Conservation (phyloP, 2,329 filamentous ascomycete species). For the Aspergillus piperis region DNA sequence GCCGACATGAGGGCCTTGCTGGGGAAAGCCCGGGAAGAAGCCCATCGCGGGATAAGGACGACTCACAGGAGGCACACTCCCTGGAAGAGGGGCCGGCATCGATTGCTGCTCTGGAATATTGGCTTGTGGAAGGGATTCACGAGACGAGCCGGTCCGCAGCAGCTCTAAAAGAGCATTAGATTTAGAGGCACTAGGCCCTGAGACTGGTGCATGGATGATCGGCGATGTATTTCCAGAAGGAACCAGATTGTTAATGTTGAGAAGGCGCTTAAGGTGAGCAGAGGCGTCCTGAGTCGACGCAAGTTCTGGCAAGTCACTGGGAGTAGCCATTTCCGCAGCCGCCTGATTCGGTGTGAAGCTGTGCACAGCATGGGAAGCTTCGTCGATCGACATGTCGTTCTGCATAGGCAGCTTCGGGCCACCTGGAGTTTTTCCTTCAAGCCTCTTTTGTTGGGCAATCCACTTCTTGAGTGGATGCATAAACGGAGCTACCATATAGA, state of each 20-base stretch:
- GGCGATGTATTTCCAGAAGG: constrained; percentile 16
- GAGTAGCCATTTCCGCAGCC: constrained; percentile 25
- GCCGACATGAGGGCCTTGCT: constrained; percentile 29
- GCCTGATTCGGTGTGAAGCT: constrained; percentile 22
- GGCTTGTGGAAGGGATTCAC: constrained; percentile 26
- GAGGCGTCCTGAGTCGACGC: constrained; percentile 47
- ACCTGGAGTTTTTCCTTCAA: constrained; percentile 57
- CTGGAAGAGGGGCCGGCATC: constrained; percentile 55
- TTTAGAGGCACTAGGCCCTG: constrained; percentile 40
- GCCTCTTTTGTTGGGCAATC: constrained; percentile 81
- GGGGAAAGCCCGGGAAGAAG: constrained; percentile 42
- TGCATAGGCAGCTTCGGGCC: constrained; percentile 46
- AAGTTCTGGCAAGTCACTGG: constrained; percentile 46
- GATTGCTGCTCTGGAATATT: constrained; percentile 50
- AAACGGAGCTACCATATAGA: constrained; percentile 98
- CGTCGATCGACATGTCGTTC: constrained; percentile 62
- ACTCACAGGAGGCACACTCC: constrained; percentile 56
- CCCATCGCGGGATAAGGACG: constrained; percentile 55
- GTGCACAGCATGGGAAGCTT: constrained; percentile 37
- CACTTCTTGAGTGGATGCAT: constrained; percentile 82
- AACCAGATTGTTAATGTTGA: constrained; percentile 39
- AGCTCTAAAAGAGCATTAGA: constrained; percentile 59
- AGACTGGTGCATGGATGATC: constrained; percentile 20
- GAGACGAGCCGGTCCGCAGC: constrained; percentile 47
- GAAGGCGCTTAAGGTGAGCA: constrained; percentile 53